Evolutionary conservation across 176 grass and related monocot genomes (phyloP), one percentile per base, ranked within the genome.

Genomic region (Triticum urartu): DNA sequence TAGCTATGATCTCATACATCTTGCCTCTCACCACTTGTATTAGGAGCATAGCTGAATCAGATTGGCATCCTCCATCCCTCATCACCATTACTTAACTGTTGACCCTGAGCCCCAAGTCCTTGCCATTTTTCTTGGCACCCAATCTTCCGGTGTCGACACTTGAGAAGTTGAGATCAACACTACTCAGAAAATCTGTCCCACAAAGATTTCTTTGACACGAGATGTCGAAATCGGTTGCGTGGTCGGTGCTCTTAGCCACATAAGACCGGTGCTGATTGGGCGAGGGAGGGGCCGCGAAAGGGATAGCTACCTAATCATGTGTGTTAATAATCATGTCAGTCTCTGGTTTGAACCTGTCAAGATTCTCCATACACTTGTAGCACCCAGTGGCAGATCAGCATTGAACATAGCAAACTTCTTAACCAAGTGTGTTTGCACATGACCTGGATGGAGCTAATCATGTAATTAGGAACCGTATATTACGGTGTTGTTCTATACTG

Each of bases 61-160:
- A 33, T 85, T 81, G n/a, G 17, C 38, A 85, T 40, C 50, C 22
- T 33, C 77, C 33, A 45, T 5, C 43, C 1, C 48, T 47, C 43
- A 64, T 64, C 54, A 58, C 62, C 62, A 58, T 32, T 85, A 82
- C 42, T 82, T 82, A 26, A 82, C 13, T 64, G 64, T 85, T 88
- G 86, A 88, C 82, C 82, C 39, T 81, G 69, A 66, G 43, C 32
- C 58, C 11, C 40, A 81, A 88, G 82, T 85, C 86, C 58, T 85
- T 28, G 48, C 68, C 73, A 0, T 21, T 26, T 84, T 58, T 40
- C 76, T 61, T 90, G 76, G 61, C 70, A 12, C 52, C 32, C 82
- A 82, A 82, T 88, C 90, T 85, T 81, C 71, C 13, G 25, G 8
- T 85, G 40, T 47, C 35, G 33, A 86, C 86, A 43, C 32, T n/a